Percentiles rank a stretch among this genome's conserved stretches.
Conservation (phyloP, 768 basidiomycete genomes). For the Lactarius trivialis region DNA sequence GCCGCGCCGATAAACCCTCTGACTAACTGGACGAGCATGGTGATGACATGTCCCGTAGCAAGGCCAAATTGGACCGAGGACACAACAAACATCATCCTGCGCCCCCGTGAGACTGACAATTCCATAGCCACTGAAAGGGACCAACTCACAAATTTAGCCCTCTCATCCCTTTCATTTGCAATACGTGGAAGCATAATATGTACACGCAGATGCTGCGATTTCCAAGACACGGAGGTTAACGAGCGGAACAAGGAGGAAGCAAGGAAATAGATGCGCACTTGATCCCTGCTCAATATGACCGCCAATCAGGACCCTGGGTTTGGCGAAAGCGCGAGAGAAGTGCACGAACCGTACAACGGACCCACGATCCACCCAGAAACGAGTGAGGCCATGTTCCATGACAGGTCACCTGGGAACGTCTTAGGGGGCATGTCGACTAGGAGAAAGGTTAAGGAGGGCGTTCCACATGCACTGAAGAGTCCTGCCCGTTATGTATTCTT, state of each 20-base stretch:
- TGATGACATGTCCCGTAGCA: slow-evolving; percentile 12
- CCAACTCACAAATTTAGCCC: slow-evolving; percentile 2
- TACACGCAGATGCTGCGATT: slow-evolving; percentile 8
- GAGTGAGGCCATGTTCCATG: background rate
- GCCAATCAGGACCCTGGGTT: background rate
- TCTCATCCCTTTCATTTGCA: slow-evolving; percentile 3
- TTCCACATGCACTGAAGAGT: background rate
- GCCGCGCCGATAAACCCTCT: background rate
- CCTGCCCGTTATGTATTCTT: background rate
- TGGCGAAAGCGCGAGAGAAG: background rate
- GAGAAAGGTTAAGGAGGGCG: background rate
- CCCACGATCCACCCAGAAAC: slow-evolving; percentile 7
- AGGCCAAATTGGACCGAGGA: slow-evolving; percentile 8
- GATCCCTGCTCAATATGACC: slow-evolving; percentile 1
- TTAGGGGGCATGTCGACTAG: slow-evolving; percentile 6
- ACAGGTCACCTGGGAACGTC: slow-evolving; percentile 3
- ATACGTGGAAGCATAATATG: background rate
- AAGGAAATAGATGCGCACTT: background rate
- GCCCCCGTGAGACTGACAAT: background rate
- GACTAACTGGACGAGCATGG: slow-evolving; percentile 8
- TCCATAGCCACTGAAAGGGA: background rate
- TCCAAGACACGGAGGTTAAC: background rate
- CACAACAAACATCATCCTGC: slow-evolving; percentile 8
- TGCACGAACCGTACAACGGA: slow-evolving; percentile 11
- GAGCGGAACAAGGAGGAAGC: background rate